Evolutionary conservation across 2,329 filamentous ascomycete genomes (phyloP).

Genomic region (Emmonsiellopsis sp.): DNA sequence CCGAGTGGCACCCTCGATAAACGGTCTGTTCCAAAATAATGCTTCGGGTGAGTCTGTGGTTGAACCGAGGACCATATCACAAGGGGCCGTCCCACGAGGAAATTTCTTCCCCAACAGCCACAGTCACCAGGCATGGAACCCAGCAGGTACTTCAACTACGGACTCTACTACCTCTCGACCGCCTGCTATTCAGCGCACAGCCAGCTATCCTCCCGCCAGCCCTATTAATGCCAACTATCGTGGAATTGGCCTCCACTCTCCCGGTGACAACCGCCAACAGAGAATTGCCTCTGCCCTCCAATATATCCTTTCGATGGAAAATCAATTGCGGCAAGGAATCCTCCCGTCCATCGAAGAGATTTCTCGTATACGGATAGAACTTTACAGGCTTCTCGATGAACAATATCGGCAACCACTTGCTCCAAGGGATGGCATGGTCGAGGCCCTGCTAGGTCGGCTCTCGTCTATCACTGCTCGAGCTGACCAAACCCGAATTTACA

Average conservation of each 20-base stretch:
- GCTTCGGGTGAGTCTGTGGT: background rate
- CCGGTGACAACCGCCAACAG: slow-evolving; percentile 5
- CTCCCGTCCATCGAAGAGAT: slow-evolving; percentile 23
- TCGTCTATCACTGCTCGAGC: slow-evolving; percentile 22
- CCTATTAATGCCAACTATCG: background rate
- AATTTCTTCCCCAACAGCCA: background rate
- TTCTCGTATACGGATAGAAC: slow-evolving; percentile 19
- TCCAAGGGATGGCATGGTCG: slow-evolving; percentile 17
- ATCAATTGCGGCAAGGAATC: slow-evolving; percentile 18
- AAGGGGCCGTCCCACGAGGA: background rate
- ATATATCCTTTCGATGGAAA: slow-evolving; percentile 20
- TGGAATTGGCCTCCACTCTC: background rate
- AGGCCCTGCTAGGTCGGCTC: slow-evolving; percentile 21
- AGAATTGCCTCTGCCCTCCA: slow-evolving; percentile 14
- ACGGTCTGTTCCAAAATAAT: background rate
- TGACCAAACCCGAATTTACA: slow-evolving; percentile 21
- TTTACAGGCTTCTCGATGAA: slow-evolving; percentile 24
- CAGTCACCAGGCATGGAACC: background rate
- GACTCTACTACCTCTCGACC: background rate
- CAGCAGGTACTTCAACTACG: background rate
- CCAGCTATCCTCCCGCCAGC: background rate
- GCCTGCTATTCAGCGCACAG: background rate
- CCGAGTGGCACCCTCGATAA: background rate
- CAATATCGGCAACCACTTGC: slow-evolving; percentile 19
- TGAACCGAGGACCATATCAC: background rate